Evolutionary conservation across 116 monocot genomes (phyloP).

Genomic region (Dioscorea cayenensis): DNA sequence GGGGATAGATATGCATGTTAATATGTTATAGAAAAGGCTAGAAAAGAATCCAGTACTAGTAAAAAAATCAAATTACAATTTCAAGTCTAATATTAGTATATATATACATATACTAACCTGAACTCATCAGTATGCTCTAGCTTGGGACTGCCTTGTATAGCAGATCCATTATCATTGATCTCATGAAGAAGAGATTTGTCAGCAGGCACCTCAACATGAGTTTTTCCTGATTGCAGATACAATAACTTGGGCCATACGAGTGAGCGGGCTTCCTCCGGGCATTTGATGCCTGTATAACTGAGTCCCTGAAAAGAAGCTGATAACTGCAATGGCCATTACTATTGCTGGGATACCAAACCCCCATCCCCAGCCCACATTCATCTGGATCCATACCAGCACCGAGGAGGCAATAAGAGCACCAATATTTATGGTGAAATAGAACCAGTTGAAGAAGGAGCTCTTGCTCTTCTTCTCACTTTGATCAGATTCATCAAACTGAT

Average conservation of each 20-base stretch:
- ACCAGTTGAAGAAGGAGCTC: slow-evolving; percentile 66
- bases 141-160: slow-evolving; percentile 40
- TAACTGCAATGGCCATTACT: slow-evolving; percentile 41
- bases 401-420: slow-evolving; percentile 47
- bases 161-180: slow-evolving; percentile 27
- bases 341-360: slow-evolving; percentile 51
- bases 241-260: slow-evolving; percentile 39
- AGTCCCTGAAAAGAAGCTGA: slow-evolving; percentile 38
- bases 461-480: slow-evolving; percentile 41
- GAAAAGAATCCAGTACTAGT: no score
- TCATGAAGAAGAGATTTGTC: slow-evolving; percentile 34
- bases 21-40: no score
- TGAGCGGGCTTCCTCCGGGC: slow-evolving; percentile 51
- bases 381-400: slow-evolving; percentile 43
- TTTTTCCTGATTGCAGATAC: slow-evolving; percentile 46
- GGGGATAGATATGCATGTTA: background rate
- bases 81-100: no score
- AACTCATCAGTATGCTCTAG: slow-evolving; percentile 43
- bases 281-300: slow-evolving; percentile 38
- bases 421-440: slow-evolving; percentile 52
- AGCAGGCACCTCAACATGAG: slow-evolving; percentile 15
- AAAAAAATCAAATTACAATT: background rate
- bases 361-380: slow-evolving; percentile 50
- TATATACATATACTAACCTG: slow-evolving; percentile 34
- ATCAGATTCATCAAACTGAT: slow-evolving; percentile 44